phyloP scores from a whole-genome alignment of 371 early-diverging fungal genomes.

The Nematocida sp. region DNA sequence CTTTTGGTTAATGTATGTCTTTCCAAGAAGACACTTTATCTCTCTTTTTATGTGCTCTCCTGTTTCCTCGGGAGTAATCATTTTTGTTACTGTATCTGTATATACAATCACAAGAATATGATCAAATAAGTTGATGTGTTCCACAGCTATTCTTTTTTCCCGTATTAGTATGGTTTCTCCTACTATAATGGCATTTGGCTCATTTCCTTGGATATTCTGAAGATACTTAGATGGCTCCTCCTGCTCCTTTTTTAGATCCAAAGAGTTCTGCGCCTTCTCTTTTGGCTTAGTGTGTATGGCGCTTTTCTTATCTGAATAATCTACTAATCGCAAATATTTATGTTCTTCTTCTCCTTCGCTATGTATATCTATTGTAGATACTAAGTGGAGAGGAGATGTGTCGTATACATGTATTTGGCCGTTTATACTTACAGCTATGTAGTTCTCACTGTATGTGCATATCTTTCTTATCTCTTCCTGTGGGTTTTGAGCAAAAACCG shows the following conservation, averaged over 20 bases:
- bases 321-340: neutral
- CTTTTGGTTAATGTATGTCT: neutral
- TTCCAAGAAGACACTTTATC: neutral
- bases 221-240: neutral
- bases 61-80: neutral
- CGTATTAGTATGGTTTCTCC: neutral
- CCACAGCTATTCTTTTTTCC: slow-evolving; percentile 33
- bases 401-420: neutral
- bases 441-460: neutral
- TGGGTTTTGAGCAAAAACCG: neutral
- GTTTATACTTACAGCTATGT: neutral
- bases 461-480: neutral
- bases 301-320: no score
- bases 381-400: neutral
- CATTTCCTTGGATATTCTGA: neutral
- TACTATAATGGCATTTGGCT: neutral
- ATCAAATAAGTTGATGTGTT: neutral
- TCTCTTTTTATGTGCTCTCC: slow-evolving; percentile 4
- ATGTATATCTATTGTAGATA: neutral
- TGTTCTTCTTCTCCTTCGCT: neutral
- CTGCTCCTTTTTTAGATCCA: neutral
- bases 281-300: no score
- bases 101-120: slow-evolving; percentile 27
- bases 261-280: no score
- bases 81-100: slow-evolving; percentile 16